Evolutionary conservation across 2,329 filamentous ascomycete genomes (phyloP).

Genomic region (Fusarium brevicatenulatum): DNA sequence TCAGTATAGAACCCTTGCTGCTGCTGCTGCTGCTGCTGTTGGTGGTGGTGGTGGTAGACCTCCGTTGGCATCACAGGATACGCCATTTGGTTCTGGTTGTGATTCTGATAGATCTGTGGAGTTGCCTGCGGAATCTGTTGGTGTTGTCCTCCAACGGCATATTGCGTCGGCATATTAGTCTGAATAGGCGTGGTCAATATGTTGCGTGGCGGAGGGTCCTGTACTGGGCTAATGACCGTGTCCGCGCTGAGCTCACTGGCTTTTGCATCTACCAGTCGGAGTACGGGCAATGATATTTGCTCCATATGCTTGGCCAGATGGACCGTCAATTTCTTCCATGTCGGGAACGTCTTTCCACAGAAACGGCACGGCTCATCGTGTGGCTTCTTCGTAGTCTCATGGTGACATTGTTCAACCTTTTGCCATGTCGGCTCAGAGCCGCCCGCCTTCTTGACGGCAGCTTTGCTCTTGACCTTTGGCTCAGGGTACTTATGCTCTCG

Average conservation of each 20-base stretch:
- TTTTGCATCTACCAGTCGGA: conserved; percentile 65
- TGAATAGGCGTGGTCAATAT: conserved; percentile 44
- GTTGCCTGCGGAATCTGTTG: conserved; percentile 31
- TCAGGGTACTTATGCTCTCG: conserved; percentile 89
- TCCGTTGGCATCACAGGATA: conserved; percentile 44
- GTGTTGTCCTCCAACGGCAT: conserved; percentile 32
- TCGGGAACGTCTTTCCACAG: conserved; percentile 81
- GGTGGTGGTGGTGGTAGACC: conserved; percentile 32
- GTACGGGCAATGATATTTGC: conserved; percentile 83
- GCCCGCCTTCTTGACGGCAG: conserved; percentile 69
- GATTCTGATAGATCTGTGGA: conserved; percentile 36
- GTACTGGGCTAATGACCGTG: conserved; percentile 74
- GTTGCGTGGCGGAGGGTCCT: conserved; percentile 57
- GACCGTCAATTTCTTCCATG: conserved; percentile 94
- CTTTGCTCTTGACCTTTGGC: conserved; percentile 81
- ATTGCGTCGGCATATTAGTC: conserved; percentile 33
- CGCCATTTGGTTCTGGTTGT: conserved; percentile 32
- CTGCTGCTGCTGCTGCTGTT: conserved; percentile 22
- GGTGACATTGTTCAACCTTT: conserved; percentile 80
- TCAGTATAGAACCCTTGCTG: conserved; percentile 38
- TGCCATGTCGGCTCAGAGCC: conserved; percentile 75
- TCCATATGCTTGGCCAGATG: conserved; percentile 96
- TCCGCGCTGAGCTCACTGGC: conserved; percentile 64
- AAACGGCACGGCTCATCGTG: conserved; percentile 86
- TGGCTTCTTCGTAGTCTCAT: conserved; percentile 72